Evolutionary conservation across 1,284 basidiomycete species (phyloP), one percentile per base, ranked within the genome.

Genomic region (Rhodotorula mucilaginosa): DNA sequence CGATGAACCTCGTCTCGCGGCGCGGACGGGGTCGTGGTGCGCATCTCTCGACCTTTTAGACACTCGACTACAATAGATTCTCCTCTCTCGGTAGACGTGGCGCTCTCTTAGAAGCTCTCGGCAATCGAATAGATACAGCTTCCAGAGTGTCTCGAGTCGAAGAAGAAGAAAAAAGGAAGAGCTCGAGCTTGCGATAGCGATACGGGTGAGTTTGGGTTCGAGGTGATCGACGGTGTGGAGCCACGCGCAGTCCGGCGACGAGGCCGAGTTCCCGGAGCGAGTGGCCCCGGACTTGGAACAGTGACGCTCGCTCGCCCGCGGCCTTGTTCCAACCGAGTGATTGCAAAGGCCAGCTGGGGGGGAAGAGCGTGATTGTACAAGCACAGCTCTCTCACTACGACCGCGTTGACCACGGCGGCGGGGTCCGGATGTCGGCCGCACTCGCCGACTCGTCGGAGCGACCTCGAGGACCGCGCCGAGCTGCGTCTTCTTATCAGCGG

Each of bases 31-130:
- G 61, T 12, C 56, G 70, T 3, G 70, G 70, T 5, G 60, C 51
- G 2, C 64, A 72, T 29, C 61, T 72, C 6, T 65, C 67, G 18
- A 72, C 70, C 2, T 72, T 72, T 34, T 72, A 47, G 49, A 16
- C 3, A 21, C 7, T 21, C 23, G 48, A 2, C 46, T 47, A 44
- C 39, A 44, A 8, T 34, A 44, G 39, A 44, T 26, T 26, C 39
- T 44, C 39, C 39, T 8, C 39, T 44, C 12, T 44, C 39, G 39
- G 39, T 44, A 44, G 39, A 44, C 39, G 39, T 44, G 12, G 12
- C 39, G 39, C 39, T 12, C 8, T 44, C 8, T 44, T 44, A 44
- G 39, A 44, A 44, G 39, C 39, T 44, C 39, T 44, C 39, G 39
- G 39, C 8, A 44, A 44, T 44, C 39, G 39, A 39, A 44, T 13